Base-by-base conservation (phyloP, 345 rosid genomes). In the Eucalyptus dawsonii region DNA sequence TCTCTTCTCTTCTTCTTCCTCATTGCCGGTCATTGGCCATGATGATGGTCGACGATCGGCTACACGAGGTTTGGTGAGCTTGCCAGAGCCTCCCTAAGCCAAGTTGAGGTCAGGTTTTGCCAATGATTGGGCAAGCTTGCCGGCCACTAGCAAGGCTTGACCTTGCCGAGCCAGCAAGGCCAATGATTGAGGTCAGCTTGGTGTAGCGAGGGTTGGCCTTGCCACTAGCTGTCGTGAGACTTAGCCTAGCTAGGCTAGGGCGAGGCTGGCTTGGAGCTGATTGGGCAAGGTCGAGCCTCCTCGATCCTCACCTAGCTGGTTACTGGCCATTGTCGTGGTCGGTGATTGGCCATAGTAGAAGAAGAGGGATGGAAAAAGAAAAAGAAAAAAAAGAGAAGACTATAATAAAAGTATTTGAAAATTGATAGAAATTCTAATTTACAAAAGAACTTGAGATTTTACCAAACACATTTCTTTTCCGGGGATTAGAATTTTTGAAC, bases 181-280 rank as follows among this genome's bases (percentile, higher is more conserved):
- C n/a, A n/a, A n/a, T n/a, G n/a, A n/a, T n/a, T 19, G 58, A 53
- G 58, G 11, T 53, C 56, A 53, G 9, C 56, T 1, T 53, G 0
- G 58, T 0, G 0, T 53, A 8, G 58, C 11, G 0, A 53, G 58
- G 11, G 25, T 53, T 0, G 1, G 25, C 25, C 58, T 53, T 0
- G 11, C 58, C 58, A 53, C 25, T 53, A 53, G 5, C 0, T 53
- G 2, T 53, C 0, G 5, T 0, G 58, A 53, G 58, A 53, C 25
- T 53, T 2, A 21, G 0, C 58, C 58, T 53, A 53, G 24, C 58
- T 53, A 53, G 58, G 2, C 24, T 0, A 17, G 0, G 24, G 56
- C 0, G 9, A 51, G 56, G 56, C 22, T 51, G 1, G 56, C 56
- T 0, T 1, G 22, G 4, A 0, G 2, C 0, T 0, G 2, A 0